These are phyloP conservation scores for Geranomyces variabilis DNA, from an alignment of 192 early-diverging fungal genomes.

Conservation along the genomic window DNA sequence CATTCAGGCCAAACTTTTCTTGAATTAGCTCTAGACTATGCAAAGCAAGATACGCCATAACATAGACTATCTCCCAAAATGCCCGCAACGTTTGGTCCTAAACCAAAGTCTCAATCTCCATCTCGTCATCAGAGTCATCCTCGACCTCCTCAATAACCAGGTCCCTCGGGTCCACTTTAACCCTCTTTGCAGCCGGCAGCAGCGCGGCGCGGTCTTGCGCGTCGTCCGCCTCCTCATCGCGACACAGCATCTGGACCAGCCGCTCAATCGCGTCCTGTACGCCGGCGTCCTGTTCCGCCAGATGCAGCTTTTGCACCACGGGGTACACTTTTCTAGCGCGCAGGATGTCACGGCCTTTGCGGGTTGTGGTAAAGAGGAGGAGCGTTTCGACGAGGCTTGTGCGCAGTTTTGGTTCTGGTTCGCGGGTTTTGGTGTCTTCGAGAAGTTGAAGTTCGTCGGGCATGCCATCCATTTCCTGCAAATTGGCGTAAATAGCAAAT, in stretches of 20 bases:
- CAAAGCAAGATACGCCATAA: no score
- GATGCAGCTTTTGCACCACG: slow-evolving; percentile 82
- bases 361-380: slow-evolving; percentile 75
- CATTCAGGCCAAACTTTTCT: no score
- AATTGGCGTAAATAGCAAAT: neutral
- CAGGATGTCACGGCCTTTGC: slow-evolving; percentile 76
- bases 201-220: neutral
- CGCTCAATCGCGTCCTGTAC: slow-evolving; percentile 73
- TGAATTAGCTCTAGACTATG: no score
- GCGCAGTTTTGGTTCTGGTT: slow-evolving; percentile 74
- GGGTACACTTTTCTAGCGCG: slow-evolving; percentile 83
- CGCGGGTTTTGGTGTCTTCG: slow-evolving; percentile 81
- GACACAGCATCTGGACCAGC: slow-evolving; percentile 83
- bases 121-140: slow-evolving; percentile 40
- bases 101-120: slow-evolving; percentile 32
- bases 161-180: slow-evolving; percentile 13
- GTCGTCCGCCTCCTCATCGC: slow-evolving; percentile 18
- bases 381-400: slow-evolving; percentile 78
- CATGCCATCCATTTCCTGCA: slow-evolving; percentile 85
- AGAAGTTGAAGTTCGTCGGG: slow-evolving; percentile 91
- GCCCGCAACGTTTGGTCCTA: neutral
- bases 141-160: slow-evolving; percentile 38
- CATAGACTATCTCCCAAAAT: no score
- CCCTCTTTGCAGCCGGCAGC: slow-evolving; percentile 3
- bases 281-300: slow-evolving; percentile 70